A percentile compares a stretch with the other conserved stretches of the same genome.
Evolutionary conservation across 179 eudicot genomes (phyloP).

Genomic region (Amaranthus tricolor): DNA sequence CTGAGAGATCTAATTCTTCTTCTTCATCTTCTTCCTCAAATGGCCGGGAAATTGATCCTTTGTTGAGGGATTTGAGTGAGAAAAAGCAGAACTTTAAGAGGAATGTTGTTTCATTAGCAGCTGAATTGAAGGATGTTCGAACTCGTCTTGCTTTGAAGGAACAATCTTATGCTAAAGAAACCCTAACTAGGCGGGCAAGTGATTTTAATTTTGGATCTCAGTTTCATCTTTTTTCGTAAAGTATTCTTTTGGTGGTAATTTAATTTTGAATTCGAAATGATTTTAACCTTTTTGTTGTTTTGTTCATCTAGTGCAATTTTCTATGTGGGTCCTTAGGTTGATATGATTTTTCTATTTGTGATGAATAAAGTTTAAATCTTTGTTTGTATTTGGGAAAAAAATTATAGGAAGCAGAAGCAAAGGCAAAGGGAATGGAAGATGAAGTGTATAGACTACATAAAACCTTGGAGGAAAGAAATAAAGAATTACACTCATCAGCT

Average conservation of each 20-base stretch:
- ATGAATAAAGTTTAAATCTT: conserved; percentile 1
- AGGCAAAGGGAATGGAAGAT: conserved; percentile 67
- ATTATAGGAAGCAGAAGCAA: conserved; percentile 76
- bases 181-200: conserved; percentile 72
- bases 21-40: conserved; percentile 21
- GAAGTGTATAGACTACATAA: conserved; percentile 62
- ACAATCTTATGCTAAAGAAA: conserved; percentile 59
- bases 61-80: conserved; percentile 85
- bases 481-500: conserved; percentile 58
- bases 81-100: conserved; percentile 74
- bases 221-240: neutral
- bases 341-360: conserved; percentile 7
- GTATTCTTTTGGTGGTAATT: neutral
- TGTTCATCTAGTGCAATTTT: conserved; percentile 20
- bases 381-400: neutral
- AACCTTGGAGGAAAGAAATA: conserved; percentile 75
- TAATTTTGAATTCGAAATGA: conserved; percentile 24
- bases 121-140: conserved; percentile 83
- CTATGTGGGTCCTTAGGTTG: conserved; percentile 29
- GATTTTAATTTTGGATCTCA: conserved; percentile 17
- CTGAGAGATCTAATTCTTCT: conserved; percentile 34
- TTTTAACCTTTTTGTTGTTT: conserved; percentile 25
- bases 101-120: conserved; percentile 79
- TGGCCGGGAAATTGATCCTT: conserved; percentile 58
- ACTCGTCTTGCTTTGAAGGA: conserved; percentile 61